phyloP scores from a whole-genome alignment of 148 eudicot genomes.

The Simmondsia chinensis region DNA sequence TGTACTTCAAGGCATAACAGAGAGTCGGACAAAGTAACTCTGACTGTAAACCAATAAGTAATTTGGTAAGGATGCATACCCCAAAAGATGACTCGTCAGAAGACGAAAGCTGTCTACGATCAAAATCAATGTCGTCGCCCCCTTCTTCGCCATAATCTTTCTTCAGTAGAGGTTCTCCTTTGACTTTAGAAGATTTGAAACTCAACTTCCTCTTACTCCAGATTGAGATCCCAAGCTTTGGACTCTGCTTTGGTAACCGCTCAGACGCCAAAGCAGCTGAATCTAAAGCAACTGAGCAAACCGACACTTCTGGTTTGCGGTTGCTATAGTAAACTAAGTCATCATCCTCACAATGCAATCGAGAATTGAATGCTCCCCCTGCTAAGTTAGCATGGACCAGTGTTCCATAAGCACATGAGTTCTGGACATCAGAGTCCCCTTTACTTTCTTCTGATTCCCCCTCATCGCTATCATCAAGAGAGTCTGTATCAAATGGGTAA shows the following conservation, averaged over 20 bases:
- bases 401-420: conserved; percentile 41
- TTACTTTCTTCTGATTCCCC: conserved; percentile 40
- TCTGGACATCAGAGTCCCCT: conserved; percentile 18
- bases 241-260: conserved; percentile 19
- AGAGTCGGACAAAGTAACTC: background rate
- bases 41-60: background rate
- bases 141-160: conserved; percentile 62
- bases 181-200: conserved; percentile 50
- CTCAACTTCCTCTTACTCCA: conserved; percentile 70
- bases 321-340: conserved; percentile 43
- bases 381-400: conserved; percentile 45
- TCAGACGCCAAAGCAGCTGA: conserved; percentile 16
- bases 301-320: conserved; percentile 17
- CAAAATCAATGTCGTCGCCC: conserved; percentile 85
- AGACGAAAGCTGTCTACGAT: conserved; percentile 59
- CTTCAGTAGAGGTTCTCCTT: conserved; percentile 73
- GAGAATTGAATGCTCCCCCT: conserved; percentile 22
- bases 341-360: conserved; percentile 26
- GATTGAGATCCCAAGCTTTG: conserved; percentile 33
- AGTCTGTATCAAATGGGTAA: conserved; percentile 61
- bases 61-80: conserved; percentile 22
- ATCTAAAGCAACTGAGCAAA: conserved; percentile 15
- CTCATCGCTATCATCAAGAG: conserved; percentile 38
- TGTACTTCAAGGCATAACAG: background rate
- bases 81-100: conserved; percentile 36